A percentile compares a stretch with the other conserved stretches of the same genome.
Evolutionary conservation across 2,329 filamentous ascomycete genomes (phyloP).

Genomic region (Exophiala alcalophila): DNA sequence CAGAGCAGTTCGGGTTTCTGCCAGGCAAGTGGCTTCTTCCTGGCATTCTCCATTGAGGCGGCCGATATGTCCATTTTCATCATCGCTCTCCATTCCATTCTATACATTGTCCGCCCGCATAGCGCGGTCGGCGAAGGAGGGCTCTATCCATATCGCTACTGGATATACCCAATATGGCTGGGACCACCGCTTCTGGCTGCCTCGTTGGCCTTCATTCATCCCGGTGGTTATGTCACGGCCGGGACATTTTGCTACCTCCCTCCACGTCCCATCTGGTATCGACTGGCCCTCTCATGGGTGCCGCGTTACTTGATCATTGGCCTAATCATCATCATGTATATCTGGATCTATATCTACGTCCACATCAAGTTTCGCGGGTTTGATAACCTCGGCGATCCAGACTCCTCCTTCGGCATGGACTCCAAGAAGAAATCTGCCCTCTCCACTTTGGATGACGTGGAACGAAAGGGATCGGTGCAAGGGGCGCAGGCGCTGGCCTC

Average conservation of each 20-base stretch:
- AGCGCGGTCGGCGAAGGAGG: conserved; percentile 53
- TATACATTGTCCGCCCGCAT: conserved; percentile 66
- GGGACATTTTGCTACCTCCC: conserved; percentile 71
- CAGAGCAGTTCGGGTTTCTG: conserved; percentile 57
- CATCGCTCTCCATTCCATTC: conserved; percentile 68
- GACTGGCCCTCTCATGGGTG: conserved; percentile 67
- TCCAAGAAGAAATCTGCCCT: conserved; percentile 7
- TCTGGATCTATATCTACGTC: conserved; percentile 69
- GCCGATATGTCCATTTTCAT: conserved; percentile 66
- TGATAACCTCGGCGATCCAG: conserved; percentile 25
- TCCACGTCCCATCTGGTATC: conserved; percentile 64
- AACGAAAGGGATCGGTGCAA: not conserved
- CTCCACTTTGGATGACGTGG: conserved; percentile 6
- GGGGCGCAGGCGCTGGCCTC: not conserved
- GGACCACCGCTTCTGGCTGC: conserved; percentile 60
- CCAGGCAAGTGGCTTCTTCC: conserved; percentile 66
- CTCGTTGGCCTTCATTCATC: conserved; percentile 61
- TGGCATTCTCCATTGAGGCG: conserved; percentile 64
- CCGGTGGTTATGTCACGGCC: conserved; percentile 56
- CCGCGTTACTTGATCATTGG: conserved; percentile 68
- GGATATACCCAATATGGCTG: conserved; percentile 58
- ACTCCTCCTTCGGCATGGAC: conserved; percentile 6
- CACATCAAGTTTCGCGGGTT: conserved; percentile 44
- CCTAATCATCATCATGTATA: conserved; percentile 62
- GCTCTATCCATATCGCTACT: conserved; percentile 64